Base-by-base conservation (phyloP, 495 filamentous ascomycete genomes). In the Aspergillus panamensis region DNA sequence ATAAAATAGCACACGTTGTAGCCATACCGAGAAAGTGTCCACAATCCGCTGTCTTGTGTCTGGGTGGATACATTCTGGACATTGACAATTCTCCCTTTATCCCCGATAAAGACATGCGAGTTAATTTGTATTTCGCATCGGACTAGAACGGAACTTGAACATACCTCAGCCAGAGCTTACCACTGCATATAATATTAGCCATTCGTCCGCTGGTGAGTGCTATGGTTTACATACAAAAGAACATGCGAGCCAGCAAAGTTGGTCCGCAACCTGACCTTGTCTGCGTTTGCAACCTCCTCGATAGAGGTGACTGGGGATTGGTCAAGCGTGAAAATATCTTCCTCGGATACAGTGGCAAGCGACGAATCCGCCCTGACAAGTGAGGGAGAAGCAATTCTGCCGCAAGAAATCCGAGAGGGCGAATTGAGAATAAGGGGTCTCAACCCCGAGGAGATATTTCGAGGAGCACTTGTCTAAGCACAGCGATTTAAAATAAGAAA, bases 81-180 rank as follows among this genome's bases (percentile, higher is more conserved):
- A 96, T 49, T 84, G 88, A 65, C 91, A 96, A 64, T 92, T 89
- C 53, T 96, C 91, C 62, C 91, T 92, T 39, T 31, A 19, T 30
- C 55, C 9, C 42, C 21, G 9, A 49, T 53, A 45, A 50, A 55
- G 31, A 52, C 17, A 45, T 19, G n/a, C 17, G 31, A 39, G 44
- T 54, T 47, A 53, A 20, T 13, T 44, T n/a, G 20, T 17, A 6
- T 29, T 25, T 39, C 9, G 19, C 6, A 13, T 14, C 31, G 21
- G 14, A 10, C 14, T 16, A 37, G 21, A 20, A 35, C 20, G 31
- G n/a, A 25, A 9, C 8, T 17, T 53, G 14, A 10, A 48, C 42
- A 13, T 49, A 67, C 64, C 64, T 56, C 3, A 67, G 49, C 64
- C 64, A 67, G 30, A 58, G 44, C 17, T 51, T 48, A 20, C 53